phyloP scores from a whole-genome alignment of 495 filamentous ascomycete genomes.

The Tuber brumale region DNA sequence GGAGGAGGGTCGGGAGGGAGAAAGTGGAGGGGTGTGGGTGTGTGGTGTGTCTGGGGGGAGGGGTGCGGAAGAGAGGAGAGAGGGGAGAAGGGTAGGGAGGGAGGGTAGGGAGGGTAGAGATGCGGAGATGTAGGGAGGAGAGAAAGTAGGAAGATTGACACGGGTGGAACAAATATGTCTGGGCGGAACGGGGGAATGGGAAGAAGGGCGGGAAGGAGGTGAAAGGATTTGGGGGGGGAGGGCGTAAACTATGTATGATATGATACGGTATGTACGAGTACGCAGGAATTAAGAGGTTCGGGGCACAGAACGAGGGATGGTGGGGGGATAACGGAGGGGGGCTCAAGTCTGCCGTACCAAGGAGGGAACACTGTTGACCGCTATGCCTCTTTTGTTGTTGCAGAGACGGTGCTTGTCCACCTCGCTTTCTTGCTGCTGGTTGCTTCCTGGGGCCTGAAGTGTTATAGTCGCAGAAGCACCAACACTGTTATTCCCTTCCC shows the following conservation, averaged over 20 bases:
- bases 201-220: not conserved
- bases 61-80: conserved; percentile 11
- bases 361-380: not conserved
- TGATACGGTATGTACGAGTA: too few relatives aligned
- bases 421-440: not conserved
- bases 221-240: conserved; percentile 9
- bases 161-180: conserved; percentile 3
- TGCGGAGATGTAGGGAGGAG: conserved; percentile 1
- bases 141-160: not conserved
- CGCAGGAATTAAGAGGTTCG: conserved; percentile 8
- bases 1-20: conserved; percentile 11
- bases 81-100: conserved; percentile 3
- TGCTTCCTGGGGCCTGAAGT: not conserved
- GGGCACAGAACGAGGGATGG: conserved; percentile 12
- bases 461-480: not conserved
- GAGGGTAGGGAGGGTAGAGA: conserved; percentile 13
- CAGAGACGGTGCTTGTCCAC: not conserved
- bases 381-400: not conserved
- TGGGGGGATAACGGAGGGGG: conserved; percentile 17
- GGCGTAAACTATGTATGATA: not conserved
- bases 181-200: conserved; percentile 9
- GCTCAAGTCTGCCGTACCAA: not conserved
- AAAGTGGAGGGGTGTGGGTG: conserved; percentile 6
- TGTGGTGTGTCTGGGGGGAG: not conserved
- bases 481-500: conserved; percentile 5